These are phyloP conservation scores for Curvularia spicifera DNA, from an alignment of 2,329 filamentous ascomycete genomes.

Conservation along the genomic window DNA sequence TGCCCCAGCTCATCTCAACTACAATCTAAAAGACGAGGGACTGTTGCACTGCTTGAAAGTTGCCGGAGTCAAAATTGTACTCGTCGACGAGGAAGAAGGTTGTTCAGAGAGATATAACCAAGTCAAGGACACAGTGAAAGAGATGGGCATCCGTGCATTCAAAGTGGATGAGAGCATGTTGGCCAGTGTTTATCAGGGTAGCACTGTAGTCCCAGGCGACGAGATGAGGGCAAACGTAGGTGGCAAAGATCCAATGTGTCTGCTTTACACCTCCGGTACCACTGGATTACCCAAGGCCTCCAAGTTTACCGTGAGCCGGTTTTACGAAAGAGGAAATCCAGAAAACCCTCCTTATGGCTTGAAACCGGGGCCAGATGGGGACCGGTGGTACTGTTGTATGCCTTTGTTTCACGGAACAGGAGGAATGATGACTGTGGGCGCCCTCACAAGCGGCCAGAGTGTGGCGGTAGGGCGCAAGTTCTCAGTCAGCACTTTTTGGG, in stretches of 20 bases:
- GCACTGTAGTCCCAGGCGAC: constrained; percentile 56
- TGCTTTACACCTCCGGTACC: constrained; percentile 78
- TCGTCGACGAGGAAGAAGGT: constrained; percentile 62
- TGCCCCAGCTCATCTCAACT: constrained; percentile 73
- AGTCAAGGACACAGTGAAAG: constrained; percentile 20
- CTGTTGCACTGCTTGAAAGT: constrained; percentile 69
- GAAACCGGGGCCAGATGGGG: constrained; percentile 49
- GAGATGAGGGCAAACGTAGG: constrained; percentile 60
- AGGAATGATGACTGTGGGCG: constrained; percentile 62
- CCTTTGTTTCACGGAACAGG: constrained; percentile 78
- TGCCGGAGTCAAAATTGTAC: constrained; percentile 60
- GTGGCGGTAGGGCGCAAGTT: constrained; percentile 70
- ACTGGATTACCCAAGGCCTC: constrained; percentile 71
- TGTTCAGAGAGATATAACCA: constrained; percentile 30
- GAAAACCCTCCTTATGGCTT: constrained; percentile 45
- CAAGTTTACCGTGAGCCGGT: constrained; percentile 38
- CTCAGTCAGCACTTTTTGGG: constrained; percentile 72
- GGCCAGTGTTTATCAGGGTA: constrained; percentile 26
- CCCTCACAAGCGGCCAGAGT: constrained; percentile 52
- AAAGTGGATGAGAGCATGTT: constrained; percentile 27
- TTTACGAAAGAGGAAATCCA: constrained; percentile 43
- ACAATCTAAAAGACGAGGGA: constrained; percentile 67
- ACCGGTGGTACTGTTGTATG: constrained; percentile 78
- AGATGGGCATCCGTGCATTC: constrained; percentile 31
- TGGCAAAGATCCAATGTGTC: constrained; percentile 61